Evolutionary conservation across 78 protist genomes (phyloP).

Genomic region (Trichosphaerium sp.): DNA sequence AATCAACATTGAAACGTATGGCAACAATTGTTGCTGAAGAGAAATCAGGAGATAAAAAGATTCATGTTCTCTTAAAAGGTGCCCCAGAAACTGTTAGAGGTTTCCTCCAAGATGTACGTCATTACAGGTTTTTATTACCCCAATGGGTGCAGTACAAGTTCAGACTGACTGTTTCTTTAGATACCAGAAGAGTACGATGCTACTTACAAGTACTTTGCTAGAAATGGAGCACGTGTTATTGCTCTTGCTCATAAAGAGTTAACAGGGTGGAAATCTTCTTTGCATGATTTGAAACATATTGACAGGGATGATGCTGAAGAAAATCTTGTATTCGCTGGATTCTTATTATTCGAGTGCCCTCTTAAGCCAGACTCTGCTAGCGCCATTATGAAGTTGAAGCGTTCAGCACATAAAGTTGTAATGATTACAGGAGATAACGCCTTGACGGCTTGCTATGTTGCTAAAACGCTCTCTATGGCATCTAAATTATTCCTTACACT

Average conservation of each 20-base stretch:
- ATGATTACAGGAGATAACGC: slow-evolving; percentile 98
- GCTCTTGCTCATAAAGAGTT: slow-evolving; percentile 61
- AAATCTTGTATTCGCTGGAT: slow-evolving; percentile 82
- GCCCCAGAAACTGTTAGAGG: slow-evolving; percentile 79
- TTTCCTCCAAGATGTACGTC: background rate
- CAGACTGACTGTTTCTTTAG: background rate
- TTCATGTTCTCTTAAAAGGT: slow-evolving; percentile 64
- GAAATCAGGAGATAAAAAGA: background rate
- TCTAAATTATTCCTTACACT: background rate
- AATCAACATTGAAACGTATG: slow-evolving; percentile 80
- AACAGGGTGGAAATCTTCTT: background rate
- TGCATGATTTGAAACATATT: slow-evolving; percentile 8
- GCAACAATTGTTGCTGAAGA: slow-evolving; percentile 41
- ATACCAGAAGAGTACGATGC: slow-evolving; percentile 44
- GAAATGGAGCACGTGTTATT: slow-evolving; percentile 74
- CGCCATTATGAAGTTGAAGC: slow-evolving; percentile 24
- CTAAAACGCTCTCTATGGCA: slow-evolving; percentile 48
- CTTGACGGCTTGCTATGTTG: slow-evolving; percentile 93
- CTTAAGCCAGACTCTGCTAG: slow-evolving; percentile 58
- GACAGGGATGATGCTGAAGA: slow-evolving; percentile 53
- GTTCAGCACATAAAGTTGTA: slow-evolving; percentile 61
- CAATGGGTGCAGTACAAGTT: background rate
- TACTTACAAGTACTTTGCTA: background rate
- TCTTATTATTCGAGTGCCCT: slow-evolving; percentile 73
- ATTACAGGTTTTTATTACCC: background rate